Evolutionary conservation across 345 rosid genomes (phyloP), one percentile per base, ranked within the genome.

Genomic region (Lumnitzera racemosa): DNA sequence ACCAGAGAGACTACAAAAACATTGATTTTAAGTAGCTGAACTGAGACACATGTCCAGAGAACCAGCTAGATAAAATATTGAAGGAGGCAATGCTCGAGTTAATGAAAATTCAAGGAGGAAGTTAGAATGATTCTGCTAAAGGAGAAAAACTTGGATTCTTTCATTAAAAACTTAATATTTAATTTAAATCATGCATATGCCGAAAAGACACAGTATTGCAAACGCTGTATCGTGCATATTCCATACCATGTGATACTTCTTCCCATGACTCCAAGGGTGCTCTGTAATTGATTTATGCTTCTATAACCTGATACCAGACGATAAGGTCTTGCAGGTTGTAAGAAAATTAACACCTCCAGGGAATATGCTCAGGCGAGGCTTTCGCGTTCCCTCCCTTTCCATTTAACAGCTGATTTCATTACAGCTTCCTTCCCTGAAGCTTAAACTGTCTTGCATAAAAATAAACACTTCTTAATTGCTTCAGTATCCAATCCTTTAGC

Each of bases 261-360:
- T n/a, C n/a, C n/a, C 57, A 69, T 24, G 25, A 72, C 14, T 57
- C 80, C 65, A 64, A 76, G 73, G 67, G 62, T 71, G 46, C 62
- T 46, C 15, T 55, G 53, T 47, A 67, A 61, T 65, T 65, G 63
- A 10, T 59, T 63, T 57, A 69, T 53, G 23, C 63, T 69, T 53
- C 50, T 57, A 56, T 52, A 24, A 15, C 64, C 71, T 60, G 59
- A 59, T 54, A 64, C 59, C 47, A 17, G 27, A 69, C 74, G 14
- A 74, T 65, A 49, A 69, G 64, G 55, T 36, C 53, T 3, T 53
- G 62, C 24, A 74, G 52, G 69, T 43, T 65, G 63, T 46, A 79
- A 58, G 56, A 76, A 67, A 15, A 71, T 65, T 63, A 79, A 61
- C 57, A 74, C 70, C 73, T 74, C 83, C 55, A 67, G 59, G 46